Base-by-base conservation (phyloP, 2,329 filamentous ascomycete species). In the Plectosphaerella sp. region DNA sequence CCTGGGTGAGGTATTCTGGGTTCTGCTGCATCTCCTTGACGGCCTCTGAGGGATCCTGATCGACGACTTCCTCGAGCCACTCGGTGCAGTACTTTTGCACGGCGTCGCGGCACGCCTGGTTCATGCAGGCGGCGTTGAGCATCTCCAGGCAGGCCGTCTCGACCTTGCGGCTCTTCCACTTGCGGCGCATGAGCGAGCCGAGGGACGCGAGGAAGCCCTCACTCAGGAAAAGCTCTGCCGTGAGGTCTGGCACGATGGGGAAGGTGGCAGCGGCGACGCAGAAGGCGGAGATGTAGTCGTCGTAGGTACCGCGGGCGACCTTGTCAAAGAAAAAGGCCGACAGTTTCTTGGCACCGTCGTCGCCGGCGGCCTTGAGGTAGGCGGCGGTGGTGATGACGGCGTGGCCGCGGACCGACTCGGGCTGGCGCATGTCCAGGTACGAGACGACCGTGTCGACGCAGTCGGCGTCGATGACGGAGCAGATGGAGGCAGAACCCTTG, bases 261-360 rank as follows among this genome's bases (percentile, higher is more conserved):
- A 99, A 99, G 9, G 95, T 83, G 20, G 86, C 84, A 2, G 91
- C 84, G 6, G 91, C 91, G n/a, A 92, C 91, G 50, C 92, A 97
- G 67, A 97, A 97, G 6, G 92, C 92, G 48, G 94, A 78, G 51
- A 96, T 90, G 59, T 95, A 83, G 68, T 96, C 90, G 62, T 97
- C 92, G 57, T 91, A 89, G 22, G 88, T 93, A 49, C 86, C 86
- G 57, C 87, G 84, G 59, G 80, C 73, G 15, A 96, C 77, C 50
- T 87, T 84, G 15, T 81, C 75, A 50, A 85, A 85, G 65, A 97
- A 88, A 66, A 94, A 93, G 5, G 80, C 79, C 5, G 82, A 81
- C 48, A 97, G 82, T 58, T 86, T 80, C 58, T 83, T 77, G 58
- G 84, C 79, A 4, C 91, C 90, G 7, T 82, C 78, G 12, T 92